Percentiles rank a stretch among this genome's conserved stretches.
Evolutionary conservation across 306 rosid species (phyloP).

Genomic region (Purshia tridentata): DNA sequence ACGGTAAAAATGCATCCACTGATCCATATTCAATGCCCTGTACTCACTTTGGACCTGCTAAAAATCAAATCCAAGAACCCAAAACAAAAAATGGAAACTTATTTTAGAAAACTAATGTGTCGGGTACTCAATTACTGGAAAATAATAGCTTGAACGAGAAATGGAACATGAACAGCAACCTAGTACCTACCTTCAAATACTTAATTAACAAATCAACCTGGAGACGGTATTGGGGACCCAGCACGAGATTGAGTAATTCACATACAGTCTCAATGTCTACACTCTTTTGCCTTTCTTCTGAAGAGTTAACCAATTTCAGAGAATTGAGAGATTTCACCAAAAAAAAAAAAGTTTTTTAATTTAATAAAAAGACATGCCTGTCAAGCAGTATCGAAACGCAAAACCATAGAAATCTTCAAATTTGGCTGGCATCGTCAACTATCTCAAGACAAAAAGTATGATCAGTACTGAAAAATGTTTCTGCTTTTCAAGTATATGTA

Average conservation of each 20-base stretch:
- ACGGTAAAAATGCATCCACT: conserved; percentile 57
- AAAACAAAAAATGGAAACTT: not conserved
- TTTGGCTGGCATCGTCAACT: conserved; percentile 43
- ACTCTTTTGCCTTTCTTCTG: conserved; percentile 70
- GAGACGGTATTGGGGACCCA: conserved; percentile 41
- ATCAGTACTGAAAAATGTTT: conserved; percentile 18
- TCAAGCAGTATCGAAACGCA: conserved; percentile 57
- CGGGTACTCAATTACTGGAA: not conserved
- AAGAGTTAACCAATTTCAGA: conserved; percentile 19
- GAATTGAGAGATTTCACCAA: not conserved
- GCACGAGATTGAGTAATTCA: conserved; percentile 52
- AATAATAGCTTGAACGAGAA: not conserved
- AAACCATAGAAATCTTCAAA: conserved; percentile 60
- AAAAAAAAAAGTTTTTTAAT: not conserved
- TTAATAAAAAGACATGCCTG: not conserved
- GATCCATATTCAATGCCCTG: conserved; percentile 57
- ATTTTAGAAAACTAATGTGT: not conserved
- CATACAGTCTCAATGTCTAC: conserved; percentile 60
- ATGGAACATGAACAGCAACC: not conserved
- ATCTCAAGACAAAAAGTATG: conserved; percentile 19
- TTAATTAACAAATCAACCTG: conserved; percentile 49
- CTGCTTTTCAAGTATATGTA: not conserved
- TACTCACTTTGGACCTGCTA: conserved; percentile 60
- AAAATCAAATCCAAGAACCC: conserved; percentile 5
- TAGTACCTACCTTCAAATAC: conserved; percentile 53